Percentiles rank a stretch among this genome's conserved stretches.
These are phyloP conservation scores for Laguncularia racemosa DNA, from an alignment of 345 rosid genomes.

Conservation along the genomic window DNA sequence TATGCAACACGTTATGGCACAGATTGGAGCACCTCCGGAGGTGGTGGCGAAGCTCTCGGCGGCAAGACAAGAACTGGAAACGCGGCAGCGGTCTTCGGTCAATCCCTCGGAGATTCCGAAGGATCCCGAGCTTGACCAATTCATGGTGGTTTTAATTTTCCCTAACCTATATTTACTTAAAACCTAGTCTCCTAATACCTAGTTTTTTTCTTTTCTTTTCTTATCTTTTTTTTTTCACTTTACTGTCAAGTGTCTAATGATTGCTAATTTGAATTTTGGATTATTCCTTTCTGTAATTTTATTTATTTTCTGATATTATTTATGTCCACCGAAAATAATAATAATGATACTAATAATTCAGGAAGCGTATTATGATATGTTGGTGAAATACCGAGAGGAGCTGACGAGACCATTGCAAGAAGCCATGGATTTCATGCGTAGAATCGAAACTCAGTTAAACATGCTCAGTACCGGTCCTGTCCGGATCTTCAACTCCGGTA, in stretches of 20 bases:
- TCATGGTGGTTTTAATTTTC: conserved; percentile 52
- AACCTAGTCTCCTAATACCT: not conserved
- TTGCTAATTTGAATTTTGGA: too few relatives aligned
- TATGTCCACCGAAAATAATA: not conserved
- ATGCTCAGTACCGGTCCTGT: conserved; percentile 64
- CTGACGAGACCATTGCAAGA: conserved; percentile 88
- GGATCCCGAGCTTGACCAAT: conserved; percentile 97
- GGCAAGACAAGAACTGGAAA: conserved; percentile 70
- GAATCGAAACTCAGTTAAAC: conserved; percentile 86
- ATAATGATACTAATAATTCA: conserved; percentile 18
- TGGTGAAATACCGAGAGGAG: conserved; percentile 91
- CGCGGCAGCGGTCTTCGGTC: conserved; percentile 45
- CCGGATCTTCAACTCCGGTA: conserved; percentile 79
- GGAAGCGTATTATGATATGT: conserved; percentile 97
- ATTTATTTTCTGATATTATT: too few relatives aligned
- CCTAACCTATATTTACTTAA: not conserved
- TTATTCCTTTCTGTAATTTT: too few relatives aligned
- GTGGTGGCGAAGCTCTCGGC: conserved; percentile 59
- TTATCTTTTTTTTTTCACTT: not conserved
- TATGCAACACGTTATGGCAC: not conserved
- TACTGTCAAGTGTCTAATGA: too few relatives aligned
- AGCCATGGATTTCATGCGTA: conserved; percentile 96
- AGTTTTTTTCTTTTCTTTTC: not conserved
- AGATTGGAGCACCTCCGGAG: conserved; percentile 98
- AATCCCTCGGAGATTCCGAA: conserved; percentile 34